Evolutionary conservation across 805 yeast species (phyloP).

Genomic region (Yarrowia sp.): DNA sequence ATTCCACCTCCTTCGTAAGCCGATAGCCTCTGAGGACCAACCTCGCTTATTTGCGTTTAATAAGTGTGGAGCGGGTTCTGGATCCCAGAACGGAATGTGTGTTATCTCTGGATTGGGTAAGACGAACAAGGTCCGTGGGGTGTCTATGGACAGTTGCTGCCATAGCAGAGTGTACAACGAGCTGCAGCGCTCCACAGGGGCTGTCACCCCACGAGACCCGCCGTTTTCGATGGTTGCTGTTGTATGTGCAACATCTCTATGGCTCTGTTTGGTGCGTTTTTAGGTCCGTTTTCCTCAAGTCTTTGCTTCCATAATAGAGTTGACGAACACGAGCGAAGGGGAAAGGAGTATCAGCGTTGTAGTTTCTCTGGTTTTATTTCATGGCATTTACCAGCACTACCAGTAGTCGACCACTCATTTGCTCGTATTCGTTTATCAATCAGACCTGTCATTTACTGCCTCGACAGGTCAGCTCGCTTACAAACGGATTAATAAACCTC

Average conservation of each 20-base stretch:
- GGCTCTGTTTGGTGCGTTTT: constrained; percentile 3
- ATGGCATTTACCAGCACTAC: too few relatives aligned
- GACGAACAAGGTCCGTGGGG: not conserved
- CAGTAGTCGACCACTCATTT: too few relatives aligned
- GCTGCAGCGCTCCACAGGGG: not conserved
- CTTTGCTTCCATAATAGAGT: constrained; percentile 8
- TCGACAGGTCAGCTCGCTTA: not conserved
- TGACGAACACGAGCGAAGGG: not conserved
- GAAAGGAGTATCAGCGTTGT: too few relatives aligned
- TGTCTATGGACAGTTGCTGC: not conserved
- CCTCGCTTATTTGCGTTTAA: constrained; percentile 36
- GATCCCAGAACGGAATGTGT: constrained; percentile 11
- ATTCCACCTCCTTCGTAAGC: not conserved
- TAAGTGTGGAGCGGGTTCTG: constrained; percentile 5
- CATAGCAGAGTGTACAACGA: not conserved
- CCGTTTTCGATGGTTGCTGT: not conserved
- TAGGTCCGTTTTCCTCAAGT: not conserved
- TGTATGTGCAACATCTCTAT: too few relatives aligned
- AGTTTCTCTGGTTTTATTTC: too few relatives aligned
- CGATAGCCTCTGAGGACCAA: not conserved
- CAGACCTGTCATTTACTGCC: too few relatives aligned
- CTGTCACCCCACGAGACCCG: not conserved
- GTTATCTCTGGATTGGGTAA: not conserved
- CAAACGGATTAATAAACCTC: not conserved
- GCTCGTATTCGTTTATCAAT: too few relatives aligned